A percentile compares a stretch with the other conserved stretches of the same genome.
These are phyloP conservation scores for Hordeum pubiflorum DNA, from an alignment of 202 grass and related monocot species.

Conservation along the genomic window DNA sequence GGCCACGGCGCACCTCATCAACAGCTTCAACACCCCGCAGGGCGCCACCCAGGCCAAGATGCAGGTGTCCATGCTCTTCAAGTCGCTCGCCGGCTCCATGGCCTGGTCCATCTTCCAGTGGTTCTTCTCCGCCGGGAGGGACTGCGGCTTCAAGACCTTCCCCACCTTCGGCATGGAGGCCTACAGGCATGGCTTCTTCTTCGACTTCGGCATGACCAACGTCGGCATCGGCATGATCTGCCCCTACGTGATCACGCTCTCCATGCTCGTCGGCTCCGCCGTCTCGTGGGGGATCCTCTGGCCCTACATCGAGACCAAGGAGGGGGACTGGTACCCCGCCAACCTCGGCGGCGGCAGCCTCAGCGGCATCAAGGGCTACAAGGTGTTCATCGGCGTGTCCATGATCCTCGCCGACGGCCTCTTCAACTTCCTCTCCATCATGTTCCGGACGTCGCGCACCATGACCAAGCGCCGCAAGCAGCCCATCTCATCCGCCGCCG, in stretches of 20 bases:
- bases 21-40: conserved; percentile 37
- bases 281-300: conserved; percentile 35
- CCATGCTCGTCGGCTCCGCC: conserved; percentile 28
- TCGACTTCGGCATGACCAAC: conserved; percentile 46
- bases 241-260: conserved; percentile 34
- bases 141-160: conserved; percentile 40
- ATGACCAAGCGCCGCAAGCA: conserved; percentile 4
- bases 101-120: conserved; percentile 44
- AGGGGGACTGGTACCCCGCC: conserved; percentile 23
- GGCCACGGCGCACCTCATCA: conserved; percentile 41
- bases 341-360: not conserved
- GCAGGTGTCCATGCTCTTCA: conserved; percentile 27
- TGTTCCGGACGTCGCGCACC: conserved; percentile 5
- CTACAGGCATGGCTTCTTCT: conserved; percentile 34
- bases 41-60: conserved; percentile 12
- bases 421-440: conserved; percentile 34
- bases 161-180: conserved; percentile 44
- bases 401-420: conserved; percentile 54
- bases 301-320: conserved; percentile 29
- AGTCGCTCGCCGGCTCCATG: not conserved
- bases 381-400: conserved; percentile 38
- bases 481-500: not conserved
- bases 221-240: conserved; percentile 52
- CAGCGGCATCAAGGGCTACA: conserved; percentile 26
- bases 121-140: conserved; percentile 30